Evolutionary conservation across 345 rosid genomes (phyloP), one percentile per base, ranked within the genome.

Genomic region (Dovyalis caffra): DNA sequence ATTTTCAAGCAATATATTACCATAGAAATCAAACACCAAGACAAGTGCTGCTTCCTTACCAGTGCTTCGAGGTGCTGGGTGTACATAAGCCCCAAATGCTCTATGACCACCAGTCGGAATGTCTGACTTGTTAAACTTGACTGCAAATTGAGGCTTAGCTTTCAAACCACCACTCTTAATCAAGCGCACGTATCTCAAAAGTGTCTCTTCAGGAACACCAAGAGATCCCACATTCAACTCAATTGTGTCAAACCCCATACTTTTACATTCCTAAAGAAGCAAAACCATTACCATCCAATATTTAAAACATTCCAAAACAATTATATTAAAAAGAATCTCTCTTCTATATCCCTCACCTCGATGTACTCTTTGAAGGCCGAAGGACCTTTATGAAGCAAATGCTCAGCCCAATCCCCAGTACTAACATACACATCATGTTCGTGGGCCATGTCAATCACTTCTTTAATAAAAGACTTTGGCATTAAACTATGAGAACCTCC

Each of bases 381-480:
- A 21, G 90, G 95, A 74, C 94, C 93, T 86, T 64, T 79, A 49
- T 84, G 89, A 76, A 86, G 81, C 83, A 86, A 56, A 85, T 93
- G 96, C 33, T 93, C 98, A 15, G 97, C 91, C 98, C 98, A 95
- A 57, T 93, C 98, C 6, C 98, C 95, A 0, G 95, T 91, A 68
- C 95, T 93, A 10, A 93, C 99, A 77, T 93, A 93, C 8, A 93
- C 90, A 71, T 89, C 85, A 77, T 93, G 93, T 28, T 87, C 86
- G 75, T 91, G 97, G 66, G 97, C 97, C 87, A 80, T 82, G 66
- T 86, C 82, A 47, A 90, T 87, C 66, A 90, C 91, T 75, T 90
- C 85, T 74, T 86, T 85, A 45, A 95, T 78, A 69, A 86, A 85
- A 18, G 97, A 81, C 81, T 89, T 95, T 0, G 97, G 90, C 85